These are phyloP conservation scores for Rhodosporidiobolus odoratus DNA, from an alignment of 768 basidiomycete species.

Conservation along the genomic window DNA sequence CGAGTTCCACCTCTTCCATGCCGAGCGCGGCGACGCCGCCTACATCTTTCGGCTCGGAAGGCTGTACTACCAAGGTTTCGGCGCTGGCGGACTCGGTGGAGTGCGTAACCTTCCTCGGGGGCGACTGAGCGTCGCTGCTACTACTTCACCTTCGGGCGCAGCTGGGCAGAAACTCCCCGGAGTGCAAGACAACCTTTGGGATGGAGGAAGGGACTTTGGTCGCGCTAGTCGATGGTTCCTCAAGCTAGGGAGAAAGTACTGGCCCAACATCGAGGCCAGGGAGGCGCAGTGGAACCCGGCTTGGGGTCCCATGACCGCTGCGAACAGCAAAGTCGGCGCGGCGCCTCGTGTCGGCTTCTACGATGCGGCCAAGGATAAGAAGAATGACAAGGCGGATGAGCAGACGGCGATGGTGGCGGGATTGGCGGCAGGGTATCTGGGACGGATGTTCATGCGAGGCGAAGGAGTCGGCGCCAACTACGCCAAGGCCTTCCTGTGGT, in stretches of 20 bases:
- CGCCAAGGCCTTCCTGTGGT: conserved; percentile 77
- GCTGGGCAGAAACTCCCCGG: conserved; percentile 70
- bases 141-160: no score
- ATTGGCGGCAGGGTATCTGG: conserved; percentile 78
- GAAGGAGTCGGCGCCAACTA: conserved; percentile 72
- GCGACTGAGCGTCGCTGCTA: background rate
- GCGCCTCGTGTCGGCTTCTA: conserved; percentile 38
- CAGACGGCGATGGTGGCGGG: conserved; percentile 60
- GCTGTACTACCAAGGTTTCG: conserved; percentile 91
- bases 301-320: conserved; percentile 19
- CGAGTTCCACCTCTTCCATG: conserved; percentile 66
- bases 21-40: conserved; percentile 80
- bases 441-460: conserved; percentile 87
- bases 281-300: conserved; percentile 48
- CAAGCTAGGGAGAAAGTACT: conserved; percentile 72
- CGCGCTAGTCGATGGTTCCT: conserved; percentile 78
- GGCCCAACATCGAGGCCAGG: conserved; percentile 68
- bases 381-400: conserved; percentile 44
- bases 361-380: conserved; percentile 44
- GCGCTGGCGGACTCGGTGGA: conserved; percentile 73
- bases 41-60: conserved; percentile 91
- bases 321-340: conserved; percentile 23
- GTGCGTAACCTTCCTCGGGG: conserved; percentile 49
- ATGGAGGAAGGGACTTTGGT: conserved; percentile 70
- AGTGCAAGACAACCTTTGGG: conserved; percentile 46